Conservation (phyloP, 495 filamentous ascomycete genomes). For the Talaromyces thailandensis region DNA sequence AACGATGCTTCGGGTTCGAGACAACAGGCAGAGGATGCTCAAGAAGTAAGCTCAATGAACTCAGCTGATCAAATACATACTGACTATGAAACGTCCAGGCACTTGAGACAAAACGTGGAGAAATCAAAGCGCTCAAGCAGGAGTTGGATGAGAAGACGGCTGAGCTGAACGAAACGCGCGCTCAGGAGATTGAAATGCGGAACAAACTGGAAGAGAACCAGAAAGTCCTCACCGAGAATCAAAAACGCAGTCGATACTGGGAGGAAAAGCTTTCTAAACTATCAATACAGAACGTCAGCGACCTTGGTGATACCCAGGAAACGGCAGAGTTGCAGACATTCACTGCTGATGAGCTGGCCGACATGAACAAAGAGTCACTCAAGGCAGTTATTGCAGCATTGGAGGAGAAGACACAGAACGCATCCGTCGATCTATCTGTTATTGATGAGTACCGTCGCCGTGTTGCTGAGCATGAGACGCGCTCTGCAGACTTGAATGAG, state of each 20-base stretch:
- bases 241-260: constrained; percentile 78
- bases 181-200: constrained; percentile 93
- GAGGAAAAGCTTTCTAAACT: constrained; percentile 76
- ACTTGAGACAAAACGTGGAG: constrained; percentile 68
- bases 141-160: constrained; percentile 81
- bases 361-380: constrained; percentile 80
- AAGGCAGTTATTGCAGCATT: constrained; percentile 82
- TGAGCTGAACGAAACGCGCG: constrained; percentile 83
- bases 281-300: constrained; percentile 66
- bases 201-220: constrained; percentile 96
- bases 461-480: constrained; percentile 74
- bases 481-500: constrained; percentile 66
- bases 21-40: constrained; percentile 73
- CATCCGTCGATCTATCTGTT: constrained; percentile 81
- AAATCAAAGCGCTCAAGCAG: constrained; percentile 67
- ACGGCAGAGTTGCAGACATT: constrained; percentile 62
- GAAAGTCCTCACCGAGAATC: constrained; percentile 77
- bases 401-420: constrained; percentile 87
- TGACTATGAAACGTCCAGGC: constrained; percentile 25
- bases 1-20: constrained; percentile 63
- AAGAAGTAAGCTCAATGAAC: constrained; percentile 41
- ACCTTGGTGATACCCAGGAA: constrained; percentile 48
- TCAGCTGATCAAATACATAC: background rate
- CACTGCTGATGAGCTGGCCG: constrained; percentile 84
- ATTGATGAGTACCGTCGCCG: constrained; percentile 89